A percentile compares a stretch with the other conserved stretches of the same genome.
Evolutionary conservation across 352 stramenopile species (phyloP).

Genomic region (Globisporangium echinulatum): DNA sequence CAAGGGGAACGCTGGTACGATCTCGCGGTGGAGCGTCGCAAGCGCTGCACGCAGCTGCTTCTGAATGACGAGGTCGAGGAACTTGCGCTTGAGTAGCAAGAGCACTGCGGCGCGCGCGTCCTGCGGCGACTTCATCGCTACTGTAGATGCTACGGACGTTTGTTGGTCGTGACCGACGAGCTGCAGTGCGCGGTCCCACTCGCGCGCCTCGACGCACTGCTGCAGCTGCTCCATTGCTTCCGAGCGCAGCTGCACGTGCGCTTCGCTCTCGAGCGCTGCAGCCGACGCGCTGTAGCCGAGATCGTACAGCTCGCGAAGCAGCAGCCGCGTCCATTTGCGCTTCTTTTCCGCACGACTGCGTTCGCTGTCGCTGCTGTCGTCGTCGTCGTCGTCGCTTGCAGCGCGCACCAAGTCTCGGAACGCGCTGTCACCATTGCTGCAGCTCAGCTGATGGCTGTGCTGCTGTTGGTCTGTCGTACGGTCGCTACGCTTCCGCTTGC

Average conservation of each 20-base stretch:
- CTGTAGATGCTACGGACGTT: background rate
- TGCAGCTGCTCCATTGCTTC: slow-evolving; percentile 48
- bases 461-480: background rate
- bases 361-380: background rate
- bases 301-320: slow-evolving; percentile 76
- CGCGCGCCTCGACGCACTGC: slow-evolving; percentile 20
- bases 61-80: slow-evolving; percentile 37
- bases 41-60: slow-evolving; percentile 36
- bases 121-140: slow-evolving; percentile 40
- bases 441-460: background rate
- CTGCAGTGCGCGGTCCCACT: slow-evolving; percentile 54
- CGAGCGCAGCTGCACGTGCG: slow-evolving; percentile 47
- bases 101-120: slow-evolving; percentile 34
- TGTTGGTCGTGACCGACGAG: slow-evolving; percentile 17
- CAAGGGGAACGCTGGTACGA: slow-evolving; percentile 36
- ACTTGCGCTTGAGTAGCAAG: slow-evolving; percentile 66
- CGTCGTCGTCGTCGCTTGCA: background rate
- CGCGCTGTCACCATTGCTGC: background rate
- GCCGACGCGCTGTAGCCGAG: slow-evolving; percentile 41
- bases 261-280: slow-evolving; percentile 46
- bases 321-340: slow-evolving; percentile 60
- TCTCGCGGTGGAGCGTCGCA: slow-evolving; percentile 61
- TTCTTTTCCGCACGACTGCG: slow-evolving; percentile 9
- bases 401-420: too few relatives aligned
- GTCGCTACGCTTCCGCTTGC: slow-evolving; percentile 22